Conservation (phyloP, 192 early-diverging fungal genomes). For the Entomortierella lignicola region DNA sequence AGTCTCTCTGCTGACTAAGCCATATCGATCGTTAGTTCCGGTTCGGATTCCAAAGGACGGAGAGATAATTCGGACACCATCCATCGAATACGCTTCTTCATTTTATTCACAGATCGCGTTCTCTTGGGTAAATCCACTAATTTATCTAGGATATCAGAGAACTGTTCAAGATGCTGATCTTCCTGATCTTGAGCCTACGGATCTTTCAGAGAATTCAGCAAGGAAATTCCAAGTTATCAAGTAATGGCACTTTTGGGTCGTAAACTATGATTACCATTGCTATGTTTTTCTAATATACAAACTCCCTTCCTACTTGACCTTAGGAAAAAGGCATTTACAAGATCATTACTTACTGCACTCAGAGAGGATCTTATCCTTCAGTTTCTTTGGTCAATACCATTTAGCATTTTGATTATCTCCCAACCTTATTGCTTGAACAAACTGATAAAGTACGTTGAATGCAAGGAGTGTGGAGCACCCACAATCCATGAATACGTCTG, state of each 20-base stretch:
- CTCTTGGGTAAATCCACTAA: constrained; percentile 49
- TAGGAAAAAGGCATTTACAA: constrained; percentile 21
- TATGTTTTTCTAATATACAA: not conserved
- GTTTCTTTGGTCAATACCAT: constrained; percentile 23
- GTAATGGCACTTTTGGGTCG: too few relatives aligned
- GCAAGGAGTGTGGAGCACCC: constrained; percentile 30
- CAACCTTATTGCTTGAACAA: constrained; percentile 36
- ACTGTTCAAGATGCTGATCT: constrained; percentile 69
- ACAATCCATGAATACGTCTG: constrained; percentile 58
- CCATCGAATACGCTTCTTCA: constrained; percentile 27
- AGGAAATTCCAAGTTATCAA: constrained; percentile 5
- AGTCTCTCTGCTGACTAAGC: constrained; percentile 15
- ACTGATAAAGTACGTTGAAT: constrained; percentile 47
- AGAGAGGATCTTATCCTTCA: constrained; percentile 20
- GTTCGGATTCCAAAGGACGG: constrained; percentile 10
- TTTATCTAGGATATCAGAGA: constrained; percentile 60
- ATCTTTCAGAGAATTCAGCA: constrained; percentile 35
- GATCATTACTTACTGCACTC: constrained; percentile 13
- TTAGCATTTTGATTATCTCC: constrained; percentile 13
- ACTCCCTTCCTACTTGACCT: not conserved
- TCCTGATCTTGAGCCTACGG: constrained; percentile 61
- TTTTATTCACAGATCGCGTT: constrained; percentile 39
- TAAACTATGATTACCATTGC: too few relatives aligned
- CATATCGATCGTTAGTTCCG: not conserved
- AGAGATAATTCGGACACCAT: constrained; percentile 3